Evolutionary conservation across 768 basidiomycete species (phyloP), one percentile per base, ranked within the genome.

Genomic region (Scleroderma citrinum): DNA sequence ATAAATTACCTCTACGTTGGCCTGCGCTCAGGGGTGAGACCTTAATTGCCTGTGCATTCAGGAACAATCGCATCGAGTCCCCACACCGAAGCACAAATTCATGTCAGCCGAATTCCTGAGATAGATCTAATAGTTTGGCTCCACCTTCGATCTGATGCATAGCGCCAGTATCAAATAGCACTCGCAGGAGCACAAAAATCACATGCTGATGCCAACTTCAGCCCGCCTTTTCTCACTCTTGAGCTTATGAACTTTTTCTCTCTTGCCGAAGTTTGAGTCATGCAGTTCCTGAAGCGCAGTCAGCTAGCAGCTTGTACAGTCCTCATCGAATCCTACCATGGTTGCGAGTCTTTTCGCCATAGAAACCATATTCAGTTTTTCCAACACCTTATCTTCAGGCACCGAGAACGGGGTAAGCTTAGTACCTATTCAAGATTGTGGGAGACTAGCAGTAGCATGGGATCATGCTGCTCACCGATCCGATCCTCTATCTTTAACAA

Each of bases 331-430:
- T 61, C 82, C 61, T 59, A 92, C 93, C 92, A 97, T 95, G 48
- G 85, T 90, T 1, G 96, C 95, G 40, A 95, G 68, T 24, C 96
- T 80, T 65, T 96, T 93, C 2, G 94, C 95, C 0, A 87, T 89
- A 8, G 88, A 89, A n/a, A 99, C 93, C 5, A 71, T 68, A 66
- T 95, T 96, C 48, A 99, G 70, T 52, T 83, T 79, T 54, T 91
- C 87, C 48, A 98, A 70, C 3, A 97, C 92, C 52, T 77, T 77
- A 10, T 72, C 80, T 65, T 99, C 96, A 0, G 86, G 80, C 38
- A 97, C 63, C 3, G 64, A 71, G 75, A 95, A 77, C 60, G 88
- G 88, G 34, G 73, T 71, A 17, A 99, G 72, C 62, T 79, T 80
- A 10, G 81, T 85, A n/a, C 83, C 92, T 89, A 63, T 43, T 30